Conservation (phyloP, 208 protist genomes). For the Borovskyia barvae region DNA sequence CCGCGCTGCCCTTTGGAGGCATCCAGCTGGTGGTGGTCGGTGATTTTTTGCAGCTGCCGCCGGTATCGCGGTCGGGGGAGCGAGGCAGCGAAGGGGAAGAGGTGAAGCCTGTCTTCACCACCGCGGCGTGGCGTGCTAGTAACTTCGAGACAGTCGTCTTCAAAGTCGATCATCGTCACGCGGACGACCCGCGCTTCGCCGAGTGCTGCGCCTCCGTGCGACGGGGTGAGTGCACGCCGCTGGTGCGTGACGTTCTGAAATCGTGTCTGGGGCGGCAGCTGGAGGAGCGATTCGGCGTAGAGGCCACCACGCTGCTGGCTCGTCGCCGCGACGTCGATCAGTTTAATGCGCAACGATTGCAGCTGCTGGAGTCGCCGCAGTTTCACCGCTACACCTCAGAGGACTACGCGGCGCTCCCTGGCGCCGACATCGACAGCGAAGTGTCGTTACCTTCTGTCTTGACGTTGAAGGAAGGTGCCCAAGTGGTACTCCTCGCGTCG, state of each 20-base stretch:
- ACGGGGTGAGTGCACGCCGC: constrained; percentile 45
- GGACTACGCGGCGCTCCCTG: constrained; percentile 66
- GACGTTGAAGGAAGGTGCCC: constrained; percentile 62
- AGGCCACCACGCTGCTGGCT: constrained; percentile 50
- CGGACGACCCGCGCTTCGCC: constrained; percentile 32
- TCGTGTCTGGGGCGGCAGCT: constrained; percentile 36
- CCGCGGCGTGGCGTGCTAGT: constrained; percentile 37
- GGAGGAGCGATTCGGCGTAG: constrained; percentile 33
- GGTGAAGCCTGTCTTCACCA: constrained; percentile 55
- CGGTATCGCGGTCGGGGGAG: constrained; percentile 39
- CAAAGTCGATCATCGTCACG: constrained; percentile 34
- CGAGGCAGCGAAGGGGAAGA: constrained; percentile 39
- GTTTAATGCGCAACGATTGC: constrained; percentile 49
- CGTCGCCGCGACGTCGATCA: constrained; percentile 44
- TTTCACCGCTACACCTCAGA: constrained; percentile 71
- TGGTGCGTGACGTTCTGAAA: constrained; percentile 40
- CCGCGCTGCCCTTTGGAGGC: constrained; percentile 66
- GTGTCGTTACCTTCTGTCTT: constrained; percentile 47
- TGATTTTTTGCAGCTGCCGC: constrained; percentile 88
- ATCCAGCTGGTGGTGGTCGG: constrained; percentile 89
- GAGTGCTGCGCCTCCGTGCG: constrained; percentile 55
- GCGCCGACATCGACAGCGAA: constrained; percentile 55
- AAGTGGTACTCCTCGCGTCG: constrained; percentile 67
- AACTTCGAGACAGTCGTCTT: constrained; percentile 44
- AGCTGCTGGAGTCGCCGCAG: constrained; percentile 29